A percentile compares a stretch with the other conserved stretches of the same genome.
Evolutionary conservation across 495 filamentous ascomycete genomes (phyloP).

Genomic region (Trichodelitschia bisporula): DNA sequence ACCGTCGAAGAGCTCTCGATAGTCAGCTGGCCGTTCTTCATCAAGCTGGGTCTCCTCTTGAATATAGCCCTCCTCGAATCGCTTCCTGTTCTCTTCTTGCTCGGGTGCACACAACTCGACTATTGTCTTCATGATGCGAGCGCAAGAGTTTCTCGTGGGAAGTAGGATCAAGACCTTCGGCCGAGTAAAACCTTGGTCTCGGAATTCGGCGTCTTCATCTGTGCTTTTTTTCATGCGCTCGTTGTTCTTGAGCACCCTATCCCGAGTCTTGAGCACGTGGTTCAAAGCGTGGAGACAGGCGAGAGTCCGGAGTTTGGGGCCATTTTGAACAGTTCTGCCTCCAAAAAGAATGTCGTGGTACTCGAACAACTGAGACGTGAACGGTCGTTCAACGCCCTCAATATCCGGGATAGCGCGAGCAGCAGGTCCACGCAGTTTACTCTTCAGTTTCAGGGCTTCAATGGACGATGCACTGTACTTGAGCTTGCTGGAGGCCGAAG

Average conservation of each 20-base stretch:
- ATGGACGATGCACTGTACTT: constrained; percentile 5
- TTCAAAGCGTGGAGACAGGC: constrained; percentile 70
- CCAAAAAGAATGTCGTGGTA: constrained; percentile 67
- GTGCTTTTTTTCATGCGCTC: constrained; percentile 32
- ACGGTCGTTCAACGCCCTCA: constrained; percentile 22
- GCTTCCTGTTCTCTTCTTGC: constrained; percentile 85
- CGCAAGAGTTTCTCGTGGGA: constrained; percentile 67
- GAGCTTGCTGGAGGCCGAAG: background rate
- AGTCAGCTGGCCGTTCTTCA: constrained; percentile 60
- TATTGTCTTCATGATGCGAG: constrained; percentile 49
- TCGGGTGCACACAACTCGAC: constrained; percentile 50
- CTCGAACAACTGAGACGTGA: constrained; percentile 38
- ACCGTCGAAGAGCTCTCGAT: constrained; percentile 70
- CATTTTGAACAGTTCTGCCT: constrained; percentile 37
- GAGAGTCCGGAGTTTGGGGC: constrained; percentile 39
- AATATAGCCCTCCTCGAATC: constrained; percentile 61
- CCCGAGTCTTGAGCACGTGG: constrained; percentile 81
- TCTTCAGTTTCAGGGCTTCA: constrained; percentile 35
- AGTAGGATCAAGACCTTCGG: constrained; percentile 79
- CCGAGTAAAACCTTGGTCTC: constrained; percentile 88
- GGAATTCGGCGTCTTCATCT: constrained; percentile 39
- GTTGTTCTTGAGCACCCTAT: constrained; percentile 80
- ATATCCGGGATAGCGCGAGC: constrained; percentile 17
- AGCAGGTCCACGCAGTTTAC: constrained; percentile 20
- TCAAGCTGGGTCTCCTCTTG: constrained; percentile 35